phyloP scores from a whole-genome alignment of 257 asterid genomes.

The Hygrophila difformis region DNA sequence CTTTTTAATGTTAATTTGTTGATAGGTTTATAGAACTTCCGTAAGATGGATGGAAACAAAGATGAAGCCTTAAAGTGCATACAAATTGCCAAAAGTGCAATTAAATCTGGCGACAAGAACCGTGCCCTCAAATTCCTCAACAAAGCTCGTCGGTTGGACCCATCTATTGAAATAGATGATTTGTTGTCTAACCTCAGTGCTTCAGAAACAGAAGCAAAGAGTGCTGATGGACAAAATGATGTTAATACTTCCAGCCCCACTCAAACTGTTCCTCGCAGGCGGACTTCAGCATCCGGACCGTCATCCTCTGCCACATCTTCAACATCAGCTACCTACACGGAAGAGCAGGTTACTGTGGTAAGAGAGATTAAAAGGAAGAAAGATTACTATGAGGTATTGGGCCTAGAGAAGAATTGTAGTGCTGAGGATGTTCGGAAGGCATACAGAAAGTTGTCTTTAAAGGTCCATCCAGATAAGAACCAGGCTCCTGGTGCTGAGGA shows the following conservation, averaged over 20 bases:
- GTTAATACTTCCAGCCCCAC: slow-evolving; percentile 25
- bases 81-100: slow-evolving; percentile 57
- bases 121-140: slow-evolving; percentile 67
- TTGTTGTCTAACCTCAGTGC: slow-evolving; percentile 36
- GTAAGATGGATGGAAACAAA: slow-evolving; percentile 86
- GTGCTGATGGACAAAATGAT: slow-evolving; percentile 20
- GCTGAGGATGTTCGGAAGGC: slow-evolving; percentile 79
- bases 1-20: background rate
- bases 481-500: slow-evolving; percentile 93
- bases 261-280: slow-evolving; percentile 45
- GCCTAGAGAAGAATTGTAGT: slow-evolving; percentile 60
- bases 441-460: slow-evolving; percentile 74
- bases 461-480: slow-evolving; percentile 97
- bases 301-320: slow-evolving; percentile 32
- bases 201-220: slow-evolving; percentile 29
- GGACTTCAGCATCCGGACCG: slow-evolving; percentile 38
- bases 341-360: slow-evolving; percentile 60
- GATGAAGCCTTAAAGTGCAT: slow-evolving; percentile 89
- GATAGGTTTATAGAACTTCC: background rate
- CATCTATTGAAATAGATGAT: slow-evolving; percentile 50
- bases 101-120: slow-evolving; percentile 60
- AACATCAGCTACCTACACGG: slow-evolving; percentile 37
- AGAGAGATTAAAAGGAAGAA: slow-evolving; percentile 71
- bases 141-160: slow-evolving; percentile 81
- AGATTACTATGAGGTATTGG: slow-evolving; percentile 82